Percentiles rank a stretch among this genome's conserved stretches.
phyloP scores from a whole-genome alignment of 1,284 basidiomycete genomes.

The Leccinum griseonigrum region DNA sequence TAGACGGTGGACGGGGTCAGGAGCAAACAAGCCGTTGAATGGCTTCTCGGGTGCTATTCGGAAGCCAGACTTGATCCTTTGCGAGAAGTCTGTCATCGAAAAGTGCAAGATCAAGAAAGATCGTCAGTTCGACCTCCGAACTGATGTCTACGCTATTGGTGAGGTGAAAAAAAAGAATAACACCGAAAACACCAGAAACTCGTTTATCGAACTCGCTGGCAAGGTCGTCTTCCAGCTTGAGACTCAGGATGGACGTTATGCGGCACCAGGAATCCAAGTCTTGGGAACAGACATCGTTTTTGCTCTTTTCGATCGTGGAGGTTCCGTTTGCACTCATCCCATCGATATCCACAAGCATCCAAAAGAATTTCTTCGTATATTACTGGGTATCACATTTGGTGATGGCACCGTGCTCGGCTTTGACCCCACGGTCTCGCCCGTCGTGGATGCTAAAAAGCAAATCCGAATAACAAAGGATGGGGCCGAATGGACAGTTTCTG shows the following conservation, averaged over 20 bases:
- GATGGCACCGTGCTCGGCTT: not conserved
- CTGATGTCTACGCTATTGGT: not conserved
- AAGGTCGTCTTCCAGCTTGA: not conserved
- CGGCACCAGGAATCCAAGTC: not conserved
- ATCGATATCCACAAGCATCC: not conserved
- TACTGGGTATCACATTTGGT: not conserved
- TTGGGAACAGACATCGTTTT: not conserved
- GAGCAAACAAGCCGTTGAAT: not conserved
- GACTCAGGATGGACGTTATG: not conserved
- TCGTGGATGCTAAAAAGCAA: not conserved
- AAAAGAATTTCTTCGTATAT: not conserved
- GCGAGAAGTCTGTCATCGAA: not conserved
- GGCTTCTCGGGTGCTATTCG: not conserved
- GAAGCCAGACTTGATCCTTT: not conserved
- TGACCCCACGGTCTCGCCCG: not conserved
- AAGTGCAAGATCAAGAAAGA: not conserved
- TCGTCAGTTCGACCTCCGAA: not conserved
- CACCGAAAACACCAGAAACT: not conserved
- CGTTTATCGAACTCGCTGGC: not conserved
- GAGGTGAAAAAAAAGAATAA: not conserved
- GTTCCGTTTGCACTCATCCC: not conserved
- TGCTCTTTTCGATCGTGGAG: not conserved
- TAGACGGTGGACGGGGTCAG: not conserved
- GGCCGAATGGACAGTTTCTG: not conserved
- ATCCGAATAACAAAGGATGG: not conserved